Base-by-base conservation (phyloP, 495 filamentous ascomycete species). In the Penicillium pulvis region DNA sequence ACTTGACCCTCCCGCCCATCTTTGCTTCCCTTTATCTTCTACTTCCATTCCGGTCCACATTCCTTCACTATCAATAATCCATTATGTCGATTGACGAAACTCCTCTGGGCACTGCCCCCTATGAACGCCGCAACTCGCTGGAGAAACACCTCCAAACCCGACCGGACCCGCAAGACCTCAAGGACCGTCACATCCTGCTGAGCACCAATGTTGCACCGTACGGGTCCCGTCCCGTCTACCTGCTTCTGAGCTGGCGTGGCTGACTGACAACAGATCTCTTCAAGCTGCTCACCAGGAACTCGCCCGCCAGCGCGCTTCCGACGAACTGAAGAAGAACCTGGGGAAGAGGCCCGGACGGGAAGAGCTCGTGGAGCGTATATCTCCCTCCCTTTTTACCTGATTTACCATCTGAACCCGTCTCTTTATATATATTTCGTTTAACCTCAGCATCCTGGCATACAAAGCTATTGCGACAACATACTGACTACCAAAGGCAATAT, bases 121-220 rank as follows among this genome's bases (percentile, higher is more conserved):
- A 82, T 58, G 86, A 86, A 62, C 87, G 92, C 64, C 90, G 90
- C 73, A 87, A 95, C 77, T 92, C 89, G n/a, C 85, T 97, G 31
- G 91, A 94, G 75, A 90, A 89, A 64, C 90, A 93, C 65, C 82
- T 96, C 56, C 84, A 87, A 67, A 84, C 83, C 55, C 88, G 92
- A 39, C 92, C 92, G 11, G 89, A 92, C 20, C 79, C 84, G 43
- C 78, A 92, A 66, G 91, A 96, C 58, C 85, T 97, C 51, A 90
- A 89, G 73, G 81, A 90, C 58, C 73, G 84, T 50, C 84, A 91
- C 63, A 91, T 91, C 61, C 71, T 91, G 44, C 76, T 88, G n/a
- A 83, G 90, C 61, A 90, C 84, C 16, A 86, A 79, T 62, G 83
- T 86, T 55, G 88, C 88, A 8, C 88, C 88, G 84, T 90, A 73